Percentiles rank a stretch among this genome's conserved stretches.
phyloP scores from a whole-genome alignment of 2,329 filamentous ascomycete genomes.

The Emmonsiellopsis sp. region DNA sequence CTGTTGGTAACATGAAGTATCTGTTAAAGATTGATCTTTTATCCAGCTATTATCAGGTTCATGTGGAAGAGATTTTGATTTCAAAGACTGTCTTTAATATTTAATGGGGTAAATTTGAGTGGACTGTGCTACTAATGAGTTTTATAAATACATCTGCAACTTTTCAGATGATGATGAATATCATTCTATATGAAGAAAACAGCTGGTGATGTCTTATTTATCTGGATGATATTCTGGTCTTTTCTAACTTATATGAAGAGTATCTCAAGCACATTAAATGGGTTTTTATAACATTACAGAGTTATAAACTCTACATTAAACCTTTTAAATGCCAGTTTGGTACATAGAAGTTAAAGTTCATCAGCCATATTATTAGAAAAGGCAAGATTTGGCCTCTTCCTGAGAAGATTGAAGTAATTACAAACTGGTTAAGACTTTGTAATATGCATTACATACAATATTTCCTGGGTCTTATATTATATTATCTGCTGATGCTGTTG shows the following conservation, averaged over 20 bases:
- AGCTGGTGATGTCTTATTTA: neutral
- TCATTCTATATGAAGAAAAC: neutral
- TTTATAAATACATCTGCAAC: neutral
- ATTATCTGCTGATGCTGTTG: too few relatives aligned
- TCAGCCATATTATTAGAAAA: neutral
- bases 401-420: neutral
- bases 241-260: neutral
- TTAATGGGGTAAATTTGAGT: neutral
- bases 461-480: too few relatives aligned
- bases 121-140: neutral
- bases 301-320: neutral
- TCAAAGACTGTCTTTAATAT: neutral
- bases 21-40: neutral
- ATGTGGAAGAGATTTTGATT: neutral
- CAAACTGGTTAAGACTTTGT: too few relatives aligned
- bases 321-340: neutral
- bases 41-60: neutral
- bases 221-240: neutral
- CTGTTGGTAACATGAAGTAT: too few relatives aligned
- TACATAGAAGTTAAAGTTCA: neutral
- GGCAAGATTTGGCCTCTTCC: too few relatives aligned
- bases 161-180: neutral
- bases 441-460: too few relatives aligned
- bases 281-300: neutral
- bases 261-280: neutral